Percentiles rank a stretch among this genome's conserved stretches.
These are phyloP conservation scores for Apiotrichum domesticum DNA, from an alignment of 1,284 basidiomycete genomes.

Conservation along the genomic window DNA sequence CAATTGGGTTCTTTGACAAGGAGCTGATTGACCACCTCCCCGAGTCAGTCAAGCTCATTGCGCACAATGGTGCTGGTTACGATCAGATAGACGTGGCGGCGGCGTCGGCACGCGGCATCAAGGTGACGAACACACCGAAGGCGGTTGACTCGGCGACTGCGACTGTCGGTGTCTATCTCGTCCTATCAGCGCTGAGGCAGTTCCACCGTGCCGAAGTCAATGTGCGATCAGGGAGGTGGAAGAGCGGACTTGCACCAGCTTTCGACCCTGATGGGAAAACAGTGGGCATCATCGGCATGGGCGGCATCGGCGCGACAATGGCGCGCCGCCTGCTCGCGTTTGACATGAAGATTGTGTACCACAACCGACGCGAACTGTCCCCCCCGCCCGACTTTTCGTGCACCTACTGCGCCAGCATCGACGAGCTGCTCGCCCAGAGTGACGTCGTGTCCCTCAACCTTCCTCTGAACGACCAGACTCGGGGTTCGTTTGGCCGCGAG, in stretches of 20 bases:
- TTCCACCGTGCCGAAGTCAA: conserved; percentile 67
- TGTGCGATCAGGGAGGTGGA: conserved; percentile 56
- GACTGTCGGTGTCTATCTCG: conserved; percentile 76
- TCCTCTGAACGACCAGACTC: conserved; percentile 61
- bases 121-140: conserved; percentile 82
- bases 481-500: conserved; percentile 66
- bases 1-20: conserved; percentile 71
- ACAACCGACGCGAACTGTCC: conserved; percentile 61
- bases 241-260: conserved; percentile 53
- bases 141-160: conserved; percentile 90
- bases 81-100: conserved; percentile 74
- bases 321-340: conserved; percentile 41
- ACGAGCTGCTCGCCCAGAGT: conserved; percentile 65
- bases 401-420: conserved; percentile 63
- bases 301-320: conserved; percentile 66
- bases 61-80: conserved; percentile 89
- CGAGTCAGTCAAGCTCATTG: conserved; percentile 69
- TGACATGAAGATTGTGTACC: conserved; percentile 75
- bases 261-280: conserved; percentile 73
- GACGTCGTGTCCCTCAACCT: conserved; percentile 63
- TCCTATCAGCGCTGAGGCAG: conserved; percentile 75
- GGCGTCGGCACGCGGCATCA: conserved; percentile 68
- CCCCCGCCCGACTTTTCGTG: conserved; percentile 62
- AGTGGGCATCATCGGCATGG: conserved; percentile 79
- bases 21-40: conserved; percentile 67